A percentile compares a stretch with the other conserved stretches of the same genome.
phyloP scores from a whole-genome alignment of 352 stramenopile species.

The Pythium vanterpoolii region DNA sequence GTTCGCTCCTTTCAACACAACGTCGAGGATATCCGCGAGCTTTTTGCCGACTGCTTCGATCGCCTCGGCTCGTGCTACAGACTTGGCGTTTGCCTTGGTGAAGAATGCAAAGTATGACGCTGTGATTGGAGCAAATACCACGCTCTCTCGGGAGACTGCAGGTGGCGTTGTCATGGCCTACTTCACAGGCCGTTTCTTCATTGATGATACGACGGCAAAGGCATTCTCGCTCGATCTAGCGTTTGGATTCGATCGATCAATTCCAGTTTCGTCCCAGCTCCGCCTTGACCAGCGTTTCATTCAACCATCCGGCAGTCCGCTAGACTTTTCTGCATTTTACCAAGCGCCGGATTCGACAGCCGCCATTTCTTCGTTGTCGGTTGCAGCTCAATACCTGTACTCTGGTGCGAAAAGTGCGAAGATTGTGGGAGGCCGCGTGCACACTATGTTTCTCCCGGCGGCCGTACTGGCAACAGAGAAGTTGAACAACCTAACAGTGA shows the following conservation, averaged over 20 bases:
- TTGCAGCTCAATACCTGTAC: conserved; percentile 33
- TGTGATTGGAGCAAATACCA: conserved; percentile 28
- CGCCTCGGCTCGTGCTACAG: conserved; percentile 21
- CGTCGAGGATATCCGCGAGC: conserved; percentile 37
- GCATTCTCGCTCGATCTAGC: conserved; percentile 46
- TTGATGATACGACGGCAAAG: conserved; percentile 44
- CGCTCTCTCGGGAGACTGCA: conserved; percentile 8
- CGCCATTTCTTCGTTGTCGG: conserved; percentile 13
- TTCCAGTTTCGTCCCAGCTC: conserved; percentile 23
- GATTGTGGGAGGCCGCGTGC: conserved; percentile 38
- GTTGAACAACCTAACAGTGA: conserved; percentile 13
- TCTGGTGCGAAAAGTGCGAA: conserved; percentile 38
- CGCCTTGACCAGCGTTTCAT: conserved; percentile 39
- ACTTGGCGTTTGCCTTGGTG: conserved; percentile 25
- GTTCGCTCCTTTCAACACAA: conserved; percentile 36
- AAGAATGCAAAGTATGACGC: conserved; percentile 31
- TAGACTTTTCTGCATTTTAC: conserved; percentile 48
- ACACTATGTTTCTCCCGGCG: conserved; percentile 34
- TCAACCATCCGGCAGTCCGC: conserved; percentile 37
- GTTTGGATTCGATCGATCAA: conserved; percentile 27
- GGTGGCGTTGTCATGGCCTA: conserved; percentile 40
- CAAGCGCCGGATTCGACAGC: conserved; percentile 4
- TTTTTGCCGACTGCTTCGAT: conserved; percentile 34
- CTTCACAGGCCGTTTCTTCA: conserved; percentile 51
- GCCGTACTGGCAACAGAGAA: conserved; percentile 20